Evolutionary conservation across 768 basidiomycete genomes (phyloP).

Genomic region (Clathrus columnatus): DNA sequence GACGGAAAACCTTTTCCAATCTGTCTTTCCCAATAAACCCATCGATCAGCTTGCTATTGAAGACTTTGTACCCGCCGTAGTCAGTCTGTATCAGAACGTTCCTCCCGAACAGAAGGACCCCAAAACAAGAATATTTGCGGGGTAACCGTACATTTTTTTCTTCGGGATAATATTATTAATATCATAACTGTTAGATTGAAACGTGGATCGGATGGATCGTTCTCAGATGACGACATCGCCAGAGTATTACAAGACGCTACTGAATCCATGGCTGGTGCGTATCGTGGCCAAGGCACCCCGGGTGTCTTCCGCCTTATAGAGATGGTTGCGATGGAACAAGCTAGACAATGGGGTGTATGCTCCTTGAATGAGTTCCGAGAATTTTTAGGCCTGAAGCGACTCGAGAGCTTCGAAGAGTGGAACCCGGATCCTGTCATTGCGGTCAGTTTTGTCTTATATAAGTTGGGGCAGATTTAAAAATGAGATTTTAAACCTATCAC

Average conservation of each 20-base stretch:
- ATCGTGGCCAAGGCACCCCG: constrained; percentile 40
- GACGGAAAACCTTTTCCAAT: constrained; percentile 16
- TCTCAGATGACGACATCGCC: constrained; percentile 25
- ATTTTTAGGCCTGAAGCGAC: constrained; percentile 39
- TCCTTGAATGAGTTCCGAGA: constrained; percentile 49
- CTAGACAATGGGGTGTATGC: constrained; percentile 46
- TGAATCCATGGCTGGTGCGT: constrained; percentile 36
- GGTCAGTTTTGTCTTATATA: constrained; percentile 20
- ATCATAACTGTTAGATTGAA: constrained; percentile 18
- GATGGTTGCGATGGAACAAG: constrained; percentile 47
- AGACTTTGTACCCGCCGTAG: constrained; percentile 6
- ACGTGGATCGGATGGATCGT: constrained; percentile 19
- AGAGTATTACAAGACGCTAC: constrained; percentile 38
- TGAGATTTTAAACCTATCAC: not conserved
- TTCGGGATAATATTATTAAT: too few species aligned
- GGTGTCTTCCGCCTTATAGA: constrained; percentile 41
- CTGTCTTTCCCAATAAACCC: constrained; percentile 19
- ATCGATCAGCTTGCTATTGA: constrained; percentile 13
- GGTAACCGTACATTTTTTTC: not conserved
- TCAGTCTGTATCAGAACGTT: not conserved
- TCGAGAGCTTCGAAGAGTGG: constrained; percentile 46
- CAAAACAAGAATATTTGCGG: constrained; percentile 22
- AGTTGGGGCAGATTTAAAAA: not conserved
- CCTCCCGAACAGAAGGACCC: constrained; percentile 17
- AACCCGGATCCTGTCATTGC: constrained; percentile 38